These are phyloP conservation scores for Trametes hirsuta DNA, from an alignment of 1,284 basidiomycete genomes.

Conservation along the genomic window DNA sequence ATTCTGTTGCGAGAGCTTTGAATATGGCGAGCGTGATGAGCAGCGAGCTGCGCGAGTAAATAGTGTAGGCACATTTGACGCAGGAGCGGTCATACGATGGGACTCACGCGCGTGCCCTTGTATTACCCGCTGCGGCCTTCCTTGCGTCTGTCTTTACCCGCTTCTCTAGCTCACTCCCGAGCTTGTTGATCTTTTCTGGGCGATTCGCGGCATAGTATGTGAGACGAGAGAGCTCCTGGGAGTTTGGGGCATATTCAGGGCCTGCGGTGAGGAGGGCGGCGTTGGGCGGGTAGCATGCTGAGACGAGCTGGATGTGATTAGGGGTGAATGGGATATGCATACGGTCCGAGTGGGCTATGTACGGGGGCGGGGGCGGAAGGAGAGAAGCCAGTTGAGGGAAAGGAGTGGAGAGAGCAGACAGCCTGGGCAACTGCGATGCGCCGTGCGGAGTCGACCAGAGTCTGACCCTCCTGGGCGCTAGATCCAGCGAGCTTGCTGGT, in stretches of 20 bases:
- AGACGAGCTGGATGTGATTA: constrained; percentile 86
- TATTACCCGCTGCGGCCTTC: constrained; percentile 73
- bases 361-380: constrained; percentile 6
- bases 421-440: not conserved
- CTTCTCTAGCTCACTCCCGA: constrained; percentile 84
- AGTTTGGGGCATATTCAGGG: constrained; percentile 83
- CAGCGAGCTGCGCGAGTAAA: constrained; percentile 58
- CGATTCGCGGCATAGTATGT: constrained; percentile 93
- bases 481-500: not conserved
- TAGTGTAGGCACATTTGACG: not conserved
- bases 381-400: constrained; percentile 19
- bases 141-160: constrained; percentile 69
- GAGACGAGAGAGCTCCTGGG: constrained; percentile 89
- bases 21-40: constrained; percentile 89
- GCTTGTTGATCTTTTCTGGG: constrained; percentile 87
- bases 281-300: constrained; percentile 88
- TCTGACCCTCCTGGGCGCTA: not conserved
- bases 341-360: constrained; percentile 6
- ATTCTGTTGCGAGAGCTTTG: constrained; percentile 87
- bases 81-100: not conserved
- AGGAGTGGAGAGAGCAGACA: constrained; percentile 20
- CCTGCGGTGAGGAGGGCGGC: constrained; percentile 78
- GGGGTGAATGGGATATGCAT: constrained; percentile 72
- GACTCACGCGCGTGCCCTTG: constrained; percentile 81
- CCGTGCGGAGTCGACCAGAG: not conserved